These are phyloP conservation scores for Vigna radiata DNA, from an alignment of 306 rosid species.

Conservation along the genomic window DNA sequence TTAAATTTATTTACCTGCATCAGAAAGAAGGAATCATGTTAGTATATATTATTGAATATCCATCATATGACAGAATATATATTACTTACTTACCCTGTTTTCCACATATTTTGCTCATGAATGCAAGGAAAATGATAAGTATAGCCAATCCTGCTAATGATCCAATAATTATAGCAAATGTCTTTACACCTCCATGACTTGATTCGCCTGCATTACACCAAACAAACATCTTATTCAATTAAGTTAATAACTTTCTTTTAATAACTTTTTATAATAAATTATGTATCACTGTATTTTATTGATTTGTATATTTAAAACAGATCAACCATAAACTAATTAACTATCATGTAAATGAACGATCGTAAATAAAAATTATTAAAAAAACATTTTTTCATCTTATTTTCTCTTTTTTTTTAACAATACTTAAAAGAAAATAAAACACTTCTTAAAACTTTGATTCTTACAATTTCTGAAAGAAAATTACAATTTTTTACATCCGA, in stretches of 20 bases:
- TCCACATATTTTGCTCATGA: constrained; percentile 60
- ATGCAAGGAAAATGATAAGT: constrained; percentile 68
- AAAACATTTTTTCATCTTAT: background rate
- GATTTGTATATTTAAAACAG: too few species aligned
- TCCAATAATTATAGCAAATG: constrained; percentile 82
- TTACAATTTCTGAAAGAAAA: constrained; percentile 28
- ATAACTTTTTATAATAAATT: too few species aligned
- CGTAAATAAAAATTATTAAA: too few species aligned
- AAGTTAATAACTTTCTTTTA: too few species aligned
- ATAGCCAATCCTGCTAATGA: constrained; percentile 80
- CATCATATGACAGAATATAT: background rate
- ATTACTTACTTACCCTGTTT: constrained; percentile 50
- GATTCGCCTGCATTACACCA: constrained; percentile 60
- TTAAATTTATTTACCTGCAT: constrained; percentile 72
- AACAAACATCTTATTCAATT: background rate
- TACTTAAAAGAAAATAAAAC: too few species aligned
- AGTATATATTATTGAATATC: constrained; percentile 12
- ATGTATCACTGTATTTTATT: too few species aligned
- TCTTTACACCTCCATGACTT: constrained; percentile 60
- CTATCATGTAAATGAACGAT: too few species aligned
- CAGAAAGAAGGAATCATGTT: constrained; percentile 20
- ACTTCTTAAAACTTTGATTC: background rate
- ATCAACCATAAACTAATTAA: too few species aligned
- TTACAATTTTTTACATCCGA: background rate
- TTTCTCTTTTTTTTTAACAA: background rate